Percentiles rank a stretch among this genome's conserved stretches.
These are phyloP conservation scores for Rubus idaeus DNA, from an alignment of 306 rosid genomes.

Conservation along the genomic window DNA sequence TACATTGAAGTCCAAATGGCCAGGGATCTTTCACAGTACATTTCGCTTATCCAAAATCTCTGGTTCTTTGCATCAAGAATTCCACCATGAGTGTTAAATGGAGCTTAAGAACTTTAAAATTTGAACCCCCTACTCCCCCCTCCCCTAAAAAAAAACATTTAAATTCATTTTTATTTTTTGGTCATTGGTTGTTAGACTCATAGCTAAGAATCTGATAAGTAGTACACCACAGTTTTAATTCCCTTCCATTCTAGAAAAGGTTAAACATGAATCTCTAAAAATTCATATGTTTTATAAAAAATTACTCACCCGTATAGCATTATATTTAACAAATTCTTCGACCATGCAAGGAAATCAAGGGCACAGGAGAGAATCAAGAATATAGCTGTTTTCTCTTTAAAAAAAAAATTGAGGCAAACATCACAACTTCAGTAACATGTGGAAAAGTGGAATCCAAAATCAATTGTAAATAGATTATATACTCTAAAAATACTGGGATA, in stretches of 20 bases:
- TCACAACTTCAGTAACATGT: not conserved
- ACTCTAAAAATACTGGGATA: slow-evolving; percentile 11
- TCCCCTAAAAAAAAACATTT: not conserved
- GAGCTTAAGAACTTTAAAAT: not conserved
- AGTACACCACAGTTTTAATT: not conserved
- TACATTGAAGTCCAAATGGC: not conserved
- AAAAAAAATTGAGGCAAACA: not conserved
- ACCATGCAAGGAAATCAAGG: not conserved
- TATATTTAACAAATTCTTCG: not conserved
- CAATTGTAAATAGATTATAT: not conserved
- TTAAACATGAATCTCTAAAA: not conserved
- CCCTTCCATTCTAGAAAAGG: not conserved
- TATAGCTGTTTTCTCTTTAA: not conserved
- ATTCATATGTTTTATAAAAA: not conserved
- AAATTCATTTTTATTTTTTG: not conserved
- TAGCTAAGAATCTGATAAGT: not conserved
- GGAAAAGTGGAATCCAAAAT: not conserved
- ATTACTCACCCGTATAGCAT: not conserved
- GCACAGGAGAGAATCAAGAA: not conserved
- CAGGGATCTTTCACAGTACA: not conserved
- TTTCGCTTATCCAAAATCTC: not conserved
- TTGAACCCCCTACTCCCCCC: too few species aligned
- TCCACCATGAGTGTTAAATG: not conserved
- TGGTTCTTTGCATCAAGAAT: not conserved
- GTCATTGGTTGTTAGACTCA: not conserved